Evolutionary conservation across 371 early-diverging fungal genomes (phyloP).

Genomic region (Circinella minor): DNA sequence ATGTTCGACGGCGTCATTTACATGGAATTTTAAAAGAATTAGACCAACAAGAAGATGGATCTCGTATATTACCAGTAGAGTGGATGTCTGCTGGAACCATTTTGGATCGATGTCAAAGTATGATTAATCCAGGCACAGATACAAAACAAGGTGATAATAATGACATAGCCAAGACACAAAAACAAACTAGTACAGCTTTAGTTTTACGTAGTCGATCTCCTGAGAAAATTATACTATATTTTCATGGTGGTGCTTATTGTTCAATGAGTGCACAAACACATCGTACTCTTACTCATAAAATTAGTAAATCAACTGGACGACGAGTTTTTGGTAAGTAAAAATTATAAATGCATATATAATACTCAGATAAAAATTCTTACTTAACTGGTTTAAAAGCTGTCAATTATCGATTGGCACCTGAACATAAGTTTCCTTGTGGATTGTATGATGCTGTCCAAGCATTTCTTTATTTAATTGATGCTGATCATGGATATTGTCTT

Average conservation of each 20-base stretch:
- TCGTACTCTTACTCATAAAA: constrained; percentile 57
- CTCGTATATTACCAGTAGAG: constrained; percentile 30
- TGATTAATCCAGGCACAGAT: constrained; percentile 14
- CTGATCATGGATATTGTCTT: constrained; percentile 35
- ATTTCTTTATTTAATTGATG: constrained; percentile 67
- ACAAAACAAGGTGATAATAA: not conserved
- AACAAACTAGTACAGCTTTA: constrained; percentile 13
- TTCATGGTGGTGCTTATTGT: constrained; percentile 74
- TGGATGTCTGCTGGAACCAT: constrained; percentile 40
- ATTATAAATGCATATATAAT: no score
- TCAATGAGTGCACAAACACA: constrained; percentile 66
- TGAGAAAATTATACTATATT: constrained; percentile 61
- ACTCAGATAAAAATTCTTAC: no score
- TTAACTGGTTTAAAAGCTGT: constrained; percentile 33
- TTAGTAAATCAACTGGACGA: constrained; percentile 54
- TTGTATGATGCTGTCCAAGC: constrained; percentile 79
- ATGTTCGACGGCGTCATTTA: constrained; percentile 22
- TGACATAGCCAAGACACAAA: not conserved
- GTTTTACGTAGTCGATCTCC: constrained; percentile 20
- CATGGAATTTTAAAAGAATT: constrained; percentile 32
- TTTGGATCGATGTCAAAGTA: constrained; percentile 26
- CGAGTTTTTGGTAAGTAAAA: constrained; percentile 51
- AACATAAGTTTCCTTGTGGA: constrained; percentile 77
- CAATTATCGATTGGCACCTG: constrained; percentile 82
- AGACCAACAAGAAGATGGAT: constrained; percentile 31